Conservation (phyloP, 2,329 filamentous ascomycete genomes). For the Trichoderma sp. region DNA sequence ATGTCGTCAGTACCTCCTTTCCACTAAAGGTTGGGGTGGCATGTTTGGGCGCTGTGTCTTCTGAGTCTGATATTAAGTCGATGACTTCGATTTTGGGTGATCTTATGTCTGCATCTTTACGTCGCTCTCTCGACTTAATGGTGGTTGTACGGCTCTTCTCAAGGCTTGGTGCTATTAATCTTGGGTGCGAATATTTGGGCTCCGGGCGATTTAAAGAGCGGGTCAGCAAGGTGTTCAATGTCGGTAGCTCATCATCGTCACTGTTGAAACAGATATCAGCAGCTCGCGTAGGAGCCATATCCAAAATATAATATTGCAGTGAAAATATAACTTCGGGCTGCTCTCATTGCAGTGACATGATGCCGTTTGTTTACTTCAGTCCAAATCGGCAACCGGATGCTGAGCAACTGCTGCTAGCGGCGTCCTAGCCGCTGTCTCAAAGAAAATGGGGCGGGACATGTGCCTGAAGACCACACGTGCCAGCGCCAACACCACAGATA, state of each 20-base stretch:
- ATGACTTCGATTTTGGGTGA: neutral
- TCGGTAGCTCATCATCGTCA: slow-evolving; percentile 10
- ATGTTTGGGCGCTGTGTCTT: neutral
- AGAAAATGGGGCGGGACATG: neutral
- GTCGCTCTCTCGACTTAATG: neutral
- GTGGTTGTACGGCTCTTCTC: neutral
- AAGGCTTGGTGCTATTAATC: neutral
- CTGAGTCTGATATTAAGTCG: neutral
- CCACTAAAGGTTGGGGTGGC: neutral
- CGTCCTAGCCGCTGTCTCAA: neutral
- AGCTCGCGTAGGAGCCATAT: neutral
- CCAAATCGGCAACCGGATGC: neutral
- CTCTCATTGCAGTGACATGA: neutral
- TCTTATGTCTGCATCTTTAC: neutral
- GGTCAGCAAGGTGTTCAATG: neutral
- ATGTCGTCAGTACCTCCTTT: neutral
- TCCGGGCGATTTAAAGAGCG: neutral
- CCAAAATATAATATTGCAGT: neutral
- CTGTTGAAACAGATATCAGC: neutral
- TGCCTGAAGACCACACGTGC: neutral
- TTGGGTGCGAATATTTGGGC: neutral
- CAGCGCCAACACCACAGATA: neutral
- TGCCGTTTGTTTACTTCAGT: slow-evolving; percentile 11
- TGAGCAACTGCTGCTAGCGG: neutral
- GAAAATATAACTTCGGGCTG: neutral